phyloP scores from a whole-genome alignment of 352 stramenopile genomes.

The Pythium pyrilobum region DNA sequence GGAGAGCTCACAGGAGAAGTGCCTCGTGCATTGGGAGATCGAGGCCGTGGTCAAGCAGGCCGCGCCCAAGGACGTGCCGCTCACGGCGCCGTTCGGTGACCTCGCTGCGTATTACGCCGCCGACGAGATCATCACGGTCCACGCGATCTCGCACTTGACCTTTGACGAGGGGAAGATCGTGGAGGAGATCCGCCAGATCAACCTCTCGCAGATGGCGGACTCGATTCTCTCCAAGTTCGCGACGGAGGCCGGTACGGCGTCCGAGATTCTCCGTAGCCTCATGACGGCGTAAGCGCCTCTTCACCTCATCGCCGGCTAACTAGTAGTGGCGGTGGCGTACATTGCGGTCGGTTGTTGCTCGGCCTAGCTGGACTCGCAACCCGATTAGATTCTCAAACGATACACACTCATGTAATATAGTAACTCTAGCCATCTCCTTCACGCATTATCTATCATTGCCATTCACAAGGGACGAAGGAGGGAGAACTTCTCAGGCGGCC shows the following conservation, averaged over 20 bases:
- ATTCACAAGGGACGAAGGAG: no score
- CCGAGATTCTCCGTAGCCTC: slow-evolving; percentile 52
- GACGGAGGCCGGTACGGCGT: slow-evolving; percentile 45
- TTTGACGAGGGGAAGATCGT: slow-evolving; percentile 74
- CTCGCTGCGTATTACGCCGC: slow-evolving; percentile 40
- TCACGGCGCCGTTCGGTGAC: slow-evolving; percentile 63
- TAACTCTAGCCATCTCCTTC: slow-evolving; percentile 13
- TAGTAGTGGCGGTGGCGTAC: slow-evolving; percentile 1
- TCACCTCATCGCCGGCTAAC: neutral
- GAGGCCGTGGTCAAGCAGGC: slow-evolving; percentile 48
- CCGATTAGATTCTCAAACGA: slow-evolving; percentile 9
- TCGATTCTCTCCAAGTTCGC: slow-evolving; percentile 44
- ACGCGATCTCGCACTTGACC: slow-evolving; percentile 72
- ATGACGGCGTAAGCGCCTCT: slow-evolving; percentile 24
- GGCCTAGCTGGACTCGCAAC: neutral
- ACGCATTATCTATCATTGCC: neutral
- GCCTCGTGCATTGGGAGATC: slow-evolving; percentile 69
- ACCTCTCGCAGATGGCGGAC: slow-evolving; percentile 58
- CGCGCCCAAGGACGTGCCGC: slow-evolving; percentile 44
- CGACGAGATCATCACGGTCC: slow-evolving; percentile 57
- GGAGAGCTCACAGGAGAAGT: slow-evolving; percentile 57
- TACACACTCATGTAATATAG: slow-evolving; percentile 20
- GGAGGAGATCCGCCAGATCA: slow-evolving; percentile 75
- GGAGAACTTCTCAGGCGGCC: neutral
- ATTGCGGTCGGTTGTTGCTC: neutral